Conservation (phyloP, 2,329 filamentous ascomycete genomes). For the Capronia coronata region DNA sequence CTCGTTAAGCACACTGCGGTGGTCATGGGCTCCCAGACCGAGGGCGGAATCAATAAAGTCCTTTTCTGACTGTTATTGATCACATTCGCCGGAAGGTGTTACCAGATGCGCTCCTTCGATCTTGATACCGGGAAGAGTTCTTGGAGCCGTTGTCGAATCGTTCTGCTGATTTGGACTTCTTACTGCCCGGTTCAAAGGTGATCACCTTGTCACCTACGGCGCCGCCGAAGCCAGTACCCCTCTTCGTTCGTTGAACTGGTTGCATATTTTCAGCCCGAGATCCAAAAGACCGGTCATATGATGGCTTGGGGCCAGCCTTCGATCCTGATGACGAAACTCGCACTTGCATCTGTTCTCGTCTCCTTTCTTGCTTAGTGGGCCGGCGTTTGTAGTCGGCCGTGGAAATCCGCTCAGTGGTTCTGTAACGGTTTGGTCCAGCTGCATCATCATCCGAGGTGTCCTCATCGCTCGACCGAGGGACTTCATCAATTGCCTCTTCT, state of each 20-base stretch:
- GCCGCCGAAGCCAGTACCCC: conserved; percentile 27
- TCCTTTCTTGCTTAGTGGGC: conserved; percentile 41
- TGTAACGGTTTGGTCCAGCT: conserved; percentile 30
- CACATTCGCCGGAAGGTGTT: conserved; percentile 45
- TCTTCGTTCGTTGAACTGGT: conserved; percentile 32
- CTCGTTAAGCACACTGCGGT: not conserved
- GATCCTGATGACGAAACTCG: conserved; percentile 48
- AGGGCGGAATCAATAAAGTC: not conserved
- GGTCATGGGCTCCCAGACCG: not conserved
- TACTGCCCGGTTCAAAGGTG: conserved; percentile 51
- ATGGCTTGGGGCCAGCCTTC: conserved; percentile 33
- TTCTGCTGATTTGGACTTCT: conserved; percentile 33
- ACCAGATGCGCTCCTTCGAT: conserved; percentile 44
- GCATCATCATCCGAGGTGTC: conserved; percentile 35
- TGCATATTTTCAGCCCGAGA: conserved; percentile 46
- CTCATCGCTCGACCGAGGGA: conserved; percentile 38
- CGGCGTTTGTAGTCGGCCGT: conserved; percentile 48
- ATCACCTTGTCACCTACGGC: conserved; percentile 51
- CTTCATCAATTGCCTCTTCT: conserved; percentile 52
- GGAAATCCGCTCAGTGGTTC: conserved; percentile 43
- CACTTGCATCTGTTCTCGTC: conserved; percentile 47
- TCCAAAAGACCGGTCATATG: conserved; percentile 52
- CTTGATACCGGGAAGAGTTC: conserved; percentile 32
- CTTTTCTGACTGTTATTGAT: not conserved
- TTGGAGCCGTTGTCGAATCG: conserved; percentile 19